Evolutionary conservation across 2,329 filamentous ascomycete genomes (phyloP), one percentile per base, ranked within the genome.

Genomic region (Aotearoamyces nothofagi): DNA sequence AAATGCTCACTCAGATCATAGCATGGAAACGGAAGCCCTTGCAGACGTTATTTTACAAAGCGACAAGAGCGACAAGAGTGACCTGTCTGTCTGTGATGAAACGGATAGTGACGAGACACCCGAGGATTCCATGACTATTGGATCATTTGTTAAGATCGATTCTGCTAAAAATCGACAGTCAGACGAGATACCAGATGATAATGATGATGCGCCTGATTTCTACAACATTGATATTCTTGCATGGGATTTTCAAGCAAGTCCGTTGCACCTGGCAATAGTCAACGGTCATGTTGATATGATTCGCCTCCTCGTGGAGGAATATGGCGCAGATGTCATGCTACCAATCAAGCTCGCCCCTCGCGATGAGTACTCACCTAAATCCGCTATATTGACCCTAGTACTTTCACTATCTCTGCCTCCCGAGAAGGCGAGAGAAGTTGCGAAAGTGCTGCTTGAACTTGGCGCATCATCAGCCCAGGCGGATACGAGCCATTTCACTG

Each of bases 11-110:
- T 23, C 17, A 12, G 20, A n/a, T n/a, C n/a, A n/a, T n/a, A n/a
- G n/a, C n/a, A n/a, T n/a, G n/a, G n/a, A n/a, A n/a, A n/a, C n/a
- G n/a, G 16, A 39, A 39, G 26, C 39, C 1, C 34, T 63, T 1
- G 79, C 78, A n/a, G 76, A 70, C 1, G 86, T 79, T 0, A 83
- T 80, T 39, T 66, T 87, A 39, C 78, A 82, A 29, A 55, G 86
- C 34, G 60, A 62, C 26, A 55, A 56, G 12, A 53, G 53, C 12
- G 49, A 56, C 9, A 38, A 44, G 57, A 67, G 36, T 36, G 66
- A 19, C 40, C 65, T 22, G 54, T 63, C 31, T 48, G 47, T 33
- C 51, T 53, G 13, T 45, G 24, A 26, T 15, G n/a, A 12, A 3
- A 22, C n/a, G 19, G 24, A 54, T 17, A 50, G 54, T n/a, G 58